Conservation (phyloP, 139 green algal genomes). For the Coccomyxa sp. region DNA sequence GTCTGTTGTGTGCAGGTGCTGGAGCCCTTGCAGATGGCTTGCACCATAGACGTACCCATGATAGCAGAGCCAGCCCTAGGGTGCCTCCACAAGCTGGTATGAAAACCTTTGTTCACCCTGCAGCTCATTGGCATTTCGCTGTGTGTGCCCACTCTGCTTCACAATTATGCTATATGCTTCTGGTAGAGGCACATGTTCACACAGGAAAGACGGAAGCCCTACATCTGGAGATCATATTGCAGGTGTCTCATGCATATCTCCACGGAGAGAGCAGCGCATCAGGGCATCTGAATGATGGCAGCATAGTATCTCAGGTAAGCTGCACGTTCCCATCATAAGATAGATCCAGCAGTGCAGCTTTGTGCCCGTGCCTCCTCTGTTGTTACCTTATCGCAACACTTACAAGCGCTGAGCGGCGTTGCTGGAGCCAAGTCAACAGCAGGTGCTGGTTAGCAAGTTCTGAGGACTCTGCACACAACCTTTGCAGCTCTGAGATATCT, state of each 20-base stretch:
- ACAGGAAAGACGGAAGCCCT: neutral
- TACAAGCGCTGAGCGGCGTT: too few relatives aligned
- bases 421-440: neutral
- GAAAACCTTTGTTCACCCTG: neutral
- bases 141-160: neutral
- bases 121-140: neutral
- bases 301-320: constrained; percentile 37
- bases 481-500: neutral
- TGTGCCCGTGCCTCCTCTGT: too few relatives aligned
- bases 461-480: neutral
- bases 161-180: neutral
- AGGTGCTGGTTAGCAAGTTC: neutral
- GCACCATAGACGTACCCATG: constrained; percentile 29
- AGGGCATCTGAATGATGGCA: constrained; percentile 49
- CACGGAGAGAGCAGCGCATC: constrained; percentile 54
- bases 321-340: too few relatives aligned
- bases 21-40: constrained; percentile 62
- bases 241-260: constrained; percentile 79
- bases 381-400: too few relatives aligned
- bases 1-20: constrained; percentile 43
- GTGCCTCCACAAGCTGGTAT: constrained; percentile 88
- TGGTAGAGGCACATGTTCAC: neutral
- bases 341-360: too few relatives aligned
- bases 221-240: neutral
- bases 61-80: constrained; percentile 72